phyloP scores from a whole-genome alignment of 164 flowering plant genomes.

The Dillenia turbinata region DNA sequence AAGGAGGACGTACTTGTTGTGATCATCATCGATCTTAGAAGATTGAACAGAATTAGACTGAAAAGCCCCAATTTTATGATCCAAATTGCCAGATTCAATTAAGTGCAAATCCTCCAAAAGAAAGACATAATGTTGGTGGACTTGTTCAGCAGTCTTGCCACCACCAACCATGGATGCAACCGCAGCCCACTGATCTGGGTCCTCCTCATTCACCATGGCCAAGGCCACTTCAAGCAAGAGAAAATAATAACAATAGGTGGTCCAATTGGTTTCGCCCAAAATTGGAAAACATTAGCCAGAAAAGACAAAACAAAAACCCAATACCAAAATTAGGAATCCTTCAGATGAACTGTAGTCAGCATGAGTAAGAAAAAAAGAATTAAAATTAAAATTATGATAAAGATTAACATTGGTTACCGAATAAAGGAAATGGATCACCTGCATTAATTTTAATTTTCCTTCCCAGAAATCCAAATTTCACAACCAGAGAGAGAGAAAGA shows the following conservation, averaged over 20 bases:
- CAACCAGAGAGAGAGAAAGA: too few relatives aligned
- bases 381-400: background rate
- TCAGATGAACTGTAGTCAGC: conserved; percentile 15
- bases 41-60: background rate
- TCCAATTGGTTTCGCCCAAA: too few relatives aligned
- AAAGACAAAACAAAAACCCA: too few relatives aligned
- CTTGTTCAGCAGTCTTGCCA: conserved; percentile 49
- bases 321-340: too few relatives aligned
- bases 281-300: too few relatives aligned
- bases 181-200: conserved; percentile 56
- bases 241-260: too few relatives aligned
- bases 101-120: conserved; percentile 56
- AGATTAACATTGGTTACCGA: conserved; percentile 7
- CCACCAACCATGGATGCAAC: conserved; percentile 65
- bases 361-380: conserved; percentile 15
- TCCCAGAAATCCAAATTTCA: too few relatives aligned
- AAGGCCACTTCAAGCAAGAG: conserved; percentile 44
- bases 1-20: too few relatives aligned
- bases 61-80: conserved; percentile 26
- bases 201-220: conserved; percentile 48
- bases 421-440: conserved; percentile 9
- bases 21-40: too few relatives aligned
- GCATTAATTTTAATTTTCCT: background rate
- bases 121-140: conserved; percentile 47
- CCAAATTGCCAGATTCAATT: conserved; percentile 51